Conservation (phyloP, 441 rosid genomes). For the Populus trichocarpa region DNA sequence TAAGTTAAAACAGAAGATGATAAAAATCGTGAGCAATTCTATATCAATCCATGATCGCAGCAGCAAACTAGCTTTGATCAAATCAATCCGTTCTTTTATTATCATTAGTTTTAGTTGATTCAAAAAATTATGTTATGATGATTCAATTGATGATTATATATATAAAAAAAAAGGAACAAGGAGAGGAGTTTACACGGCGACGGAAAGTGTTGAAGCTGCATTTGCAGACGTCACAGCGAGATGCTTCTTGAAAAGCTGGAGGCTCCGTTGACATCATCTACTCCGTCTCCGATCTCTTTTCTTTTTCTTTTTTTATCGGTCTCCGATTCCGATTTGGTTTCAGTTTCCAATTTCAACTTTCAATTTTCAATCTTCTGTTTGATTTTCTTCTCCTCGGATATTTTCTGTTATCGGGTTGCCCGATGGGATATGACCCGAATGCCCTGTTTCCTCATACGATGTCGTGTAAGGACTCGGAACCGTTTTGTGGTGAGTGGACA, state of each 20-base stretch:
- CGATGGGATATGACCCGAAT: background rate
- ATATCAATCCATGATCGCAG: background rate
- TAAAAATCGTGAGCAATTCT: background rate
- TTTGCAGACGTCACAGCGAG: conserved; percentile 75
- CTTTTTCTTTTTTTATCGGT: background rate
- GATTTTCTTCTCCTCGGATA: background rate
- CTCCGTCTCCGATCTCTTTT: conserved; percentile 4
- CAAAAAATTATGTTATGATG: background rate
- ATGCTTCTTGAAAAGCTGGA: conserved; percentile 62
- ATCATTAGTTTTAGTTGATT: background rate
- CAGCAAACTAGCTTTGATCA: background rate
- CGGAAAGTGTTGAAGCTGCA: conserved; percentile 80
- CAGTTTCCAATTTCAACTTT: background rate
- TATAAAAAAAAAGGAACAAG: background rate
- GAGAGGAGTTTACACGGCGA: conserved; percentile 43
- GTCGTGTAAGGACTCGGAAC: no score
- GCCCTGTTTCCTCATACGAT: no score
- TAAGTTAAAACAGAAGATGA: background rate
- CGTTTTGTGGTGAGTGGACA: no score
- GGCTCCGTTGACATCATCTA: conserved; percentile 48
- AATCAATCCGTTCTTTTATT: no score
- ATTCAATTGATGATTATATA: background rate
- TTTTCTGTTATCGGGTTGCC: background rate
- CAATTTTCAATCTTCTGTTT: background rate
- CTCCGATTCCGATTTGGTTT: background rate